These are phyloP conservation scores for Xylaria sp. DNA, from an alignment of 2,329 filamentous ascomycete genomes.

Conservation along the genomic window DNA sequence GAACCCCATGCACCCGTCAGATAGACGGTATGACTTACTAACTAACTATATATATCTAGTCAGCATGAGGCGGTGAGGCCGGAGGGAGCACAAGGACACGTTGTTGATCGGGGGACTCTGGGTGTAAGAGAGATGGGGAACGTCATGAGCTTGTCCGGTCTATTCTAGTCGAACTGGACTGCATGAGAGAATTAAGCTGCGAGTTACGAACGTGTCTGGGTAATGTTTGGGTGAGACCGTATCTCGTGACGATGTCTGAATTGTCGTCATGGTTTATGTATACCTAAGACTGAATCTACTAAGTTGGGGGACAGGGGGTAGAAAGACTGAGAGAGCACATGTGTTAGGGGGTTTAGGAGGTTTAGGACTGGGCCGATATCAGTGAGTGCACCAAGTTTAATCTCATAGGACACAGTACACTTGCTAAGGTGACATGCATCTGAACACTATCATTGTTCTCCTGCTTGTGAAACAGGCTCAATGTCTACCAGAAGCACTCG, in stretches of 20 bases:
- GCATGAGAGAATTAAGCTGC: not conserved
- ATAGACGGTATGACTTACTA: constrained; percentile 24
- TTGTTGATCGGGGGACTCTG: not conserved
- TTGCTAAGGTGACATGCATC: not conserved
- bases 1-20: constrained; percentile 22
- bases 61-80: constrained; percentile 31
- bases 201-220: not conserved
- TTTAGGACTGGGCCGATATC: not conserved
- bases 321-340: not conserved
- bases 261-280: not conserved
- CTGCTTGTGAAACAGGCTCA: not conserved
- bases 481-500: not conserved
- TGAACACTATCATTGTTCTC: not conserved
- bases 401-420: not conserved
- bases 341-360: not conserved
- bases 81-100: not conserved
- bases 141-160: not conserved
- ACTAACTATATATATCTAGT: constrained; percentile 9
- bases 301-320: not conserved
- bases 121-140: not conserved
- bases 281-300: not conserved
- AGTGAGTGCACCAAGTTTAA: not conserved
- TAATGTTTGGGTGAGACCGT: not conserved
- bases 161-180: not conserved
- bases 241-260: not conserved